These are phyloP conservation scores for Penicillium polonicum DNA, from an alignment of 2,329 filamentous ascomycete species.

Conservation along the genomic window DNA sequence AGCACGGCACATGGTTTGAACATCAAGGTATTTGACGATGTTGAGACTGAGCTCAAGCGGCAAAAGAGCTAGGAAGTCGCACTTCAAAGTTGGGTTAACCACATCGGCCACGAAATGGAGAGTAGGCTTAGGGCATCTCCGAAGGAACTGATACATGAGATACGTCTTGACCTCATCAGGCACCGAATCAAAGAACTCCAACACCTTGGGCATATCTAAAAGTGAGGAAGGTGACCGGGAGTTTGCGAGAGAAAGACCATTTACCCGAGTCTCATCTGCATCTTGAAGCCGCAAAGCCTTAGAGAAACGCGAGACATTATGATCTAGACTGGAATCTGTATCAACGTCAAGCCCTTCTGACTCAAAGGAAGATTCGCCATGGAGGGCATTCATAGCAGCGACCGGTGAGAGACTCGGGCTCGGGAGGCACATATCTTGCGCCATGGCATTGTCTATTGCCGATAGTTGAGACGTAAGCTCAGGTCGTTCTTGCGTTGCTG, in stretches of 20 bases:
- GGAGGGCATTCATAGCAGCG: slow-evolving; percentile 67
- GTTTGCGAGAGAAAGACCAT: slow-evolving; percentile 17
- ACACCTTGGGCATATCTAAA: slow-evolving; percentile 78
- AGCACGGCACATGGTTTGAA: slow-evolving; percentile 80
- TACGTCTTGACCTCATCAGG: slow-evolving; percentile 90
- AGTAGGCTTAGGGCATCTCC: slow-evolving; percentile 81
- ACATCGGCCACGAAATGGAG: slow-evolving; percentile 85
- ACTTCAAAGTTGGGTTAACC: slow-evolving; percentile 91
- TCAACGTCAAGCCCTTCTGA: slow-evolving; percentile 43
- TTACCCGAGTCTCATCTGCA: slow-evolving; percentile 11
- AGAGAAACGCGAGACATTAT: slow-evolving; percentile 30
- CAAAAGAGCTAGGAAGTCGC: slow-evolving; percentile 82
- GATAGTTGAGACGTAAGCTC: slow-evolving; percentile 40
- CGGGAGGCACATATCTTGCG: slow-evolving; percentile 86
- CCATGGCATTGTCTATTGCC: slow-evolving; percentile 66
- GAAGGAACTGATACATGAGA: slow-evolving; percentile 93
- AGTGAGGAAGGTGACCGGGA: slow-evolving; percentile 46
- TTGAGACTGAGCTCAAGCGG: slow-evolving; percentile 85
- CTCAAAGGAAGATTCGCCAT: slow-evolving; percentile 45
- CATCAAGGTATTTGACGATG: slow-evolving; percentile 81
- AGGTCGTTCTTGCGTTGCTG: slow-evolving; percentile 20
- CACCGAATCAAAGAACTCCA: slow-evolving; percentile 88
- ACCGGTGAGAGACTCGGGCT: slow-evolving; percentile 91
- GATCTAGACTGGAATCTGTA: slow-evolving; percentile 46
- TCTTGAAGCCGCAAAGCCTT: slow-evolving; percentile 23